Evolutionary conservation across 305 asterid genomes (phyloP).

Genomic region (Ajuga reptans): DNA sequence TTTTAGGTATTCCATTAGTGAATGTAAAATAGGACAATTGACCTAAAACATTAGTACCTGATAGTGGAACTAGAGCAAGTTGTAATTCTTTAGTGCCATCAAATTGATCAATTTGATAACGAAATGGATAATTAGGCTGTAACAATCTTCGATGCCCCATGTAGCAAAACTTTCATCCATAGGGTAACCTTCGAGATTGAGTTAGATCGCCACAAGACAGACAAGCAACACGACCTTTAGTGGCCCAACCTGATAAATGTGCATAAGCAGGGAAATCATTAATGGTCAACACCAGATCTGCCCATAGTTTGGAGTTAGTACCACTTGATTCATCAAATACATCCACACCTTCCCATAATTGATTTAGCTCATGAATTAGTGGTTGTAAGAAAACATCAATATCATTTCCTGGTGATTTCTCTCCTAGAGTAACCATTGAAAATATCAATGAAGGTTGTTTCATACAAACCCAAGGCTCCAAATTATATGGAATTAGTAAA

Average conservation of each 20-base stretch:
- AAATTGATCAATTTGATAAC: too few species aligned
- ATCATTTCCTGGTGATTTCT: background rate
- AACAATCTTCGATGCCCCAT: too few species aligned
- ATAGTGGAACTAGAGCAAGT: too few species aligned
- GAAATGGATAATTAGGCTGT: too few species aligned
- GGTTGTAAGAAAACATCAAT: background rate
- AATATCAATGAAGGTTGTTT: background rate
- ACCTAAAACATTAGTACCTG: background rate
- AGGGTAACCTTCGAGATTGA: background rate
- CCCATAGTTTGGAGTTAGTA: background rate
- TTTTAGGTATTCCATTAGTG: background rate
- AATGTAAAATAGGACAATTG: background rate
- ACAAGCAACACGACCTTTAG: too few species aligned
- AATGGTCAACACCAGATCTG: background rate
- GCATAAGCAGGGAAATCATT: background rate
- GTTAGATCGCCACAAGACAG: background rate
- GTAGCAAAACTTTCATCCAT: background rate
- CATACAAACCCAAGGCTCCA: background rate
- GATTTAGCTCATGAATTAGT: background rate
- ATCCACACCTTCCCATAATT: background rate
- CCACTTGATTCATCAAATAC: background rate
- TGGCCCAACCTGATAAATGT: background rate
- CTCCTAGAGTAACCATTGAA: background rate
- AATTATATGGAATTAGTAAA: background rate
- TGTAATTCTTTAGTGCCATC: too few species aligned